Conservation (phyloP, 2,329 filamentous ascomycete genomes). For the Graphilbum fragrans region DNA sequence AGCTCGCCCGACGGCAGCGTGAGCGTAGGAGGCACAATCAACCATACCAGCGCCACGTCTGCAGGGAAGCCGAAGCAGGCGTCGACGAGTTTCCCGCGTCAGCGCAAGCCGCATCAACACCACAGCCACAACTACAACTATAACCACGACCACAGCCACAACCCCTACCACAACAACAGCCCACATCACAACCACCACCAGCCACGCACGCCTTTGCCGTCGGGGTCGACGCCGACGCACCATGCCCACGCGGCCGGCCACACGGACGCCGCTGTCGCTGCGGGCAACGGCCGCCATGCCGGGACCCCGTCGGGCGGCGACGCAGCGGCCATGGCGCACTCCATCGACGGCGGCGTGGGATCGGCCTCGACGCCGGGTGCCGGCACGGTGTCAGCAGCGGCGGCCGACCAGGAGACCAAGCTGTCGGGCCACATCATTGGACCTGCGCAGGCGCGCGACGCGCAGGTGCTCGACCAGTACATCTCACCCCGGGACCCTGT, state of each 20-base stretch:
- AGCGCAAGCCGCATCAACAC: no score
- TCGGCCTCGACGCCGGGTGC: no score
- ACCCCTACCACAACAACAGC: conserved; percentile 27
- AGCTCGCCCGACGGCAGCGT: conserved; percentile 28
- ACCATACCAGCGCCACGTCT: no score
- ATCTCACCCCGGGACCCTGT: conserved; percentile 1
- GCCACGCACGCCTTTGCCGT: conserved; percentile 27
- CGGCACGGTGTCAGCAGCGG: background rate
- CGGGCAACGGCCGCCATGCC: background rate
- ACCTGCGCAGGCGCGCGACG: conserved; percentile 2
- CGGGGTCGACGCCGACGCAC: conserved; percentile 42
- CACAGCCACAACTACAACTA: no score
- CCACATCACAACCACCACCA: conserved; percentile 33
- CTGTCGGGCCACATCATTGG: conserved; percentile 3
- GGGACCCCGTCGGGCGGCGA: background rate
- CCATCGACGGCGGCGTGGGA: no score
- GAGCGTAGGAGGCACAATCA: conserved; percentile 10
- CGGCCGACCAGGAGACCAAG: background rate
- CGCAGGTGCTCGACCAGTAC: conserved; percentile 4
- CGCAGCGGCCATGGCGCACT: no score
- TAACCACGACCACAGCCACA: no score
- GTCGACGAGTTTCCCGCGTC: no score
- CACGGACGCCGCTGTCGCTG: background rate
- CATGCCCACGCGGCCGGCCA: conserved; percentile 47
- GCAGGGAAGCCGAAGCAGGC: background rate